phyloP scores from a whole-genome alignment of 495 filamentous ascomycete species.

The Acidomyces sp. region DNA sequence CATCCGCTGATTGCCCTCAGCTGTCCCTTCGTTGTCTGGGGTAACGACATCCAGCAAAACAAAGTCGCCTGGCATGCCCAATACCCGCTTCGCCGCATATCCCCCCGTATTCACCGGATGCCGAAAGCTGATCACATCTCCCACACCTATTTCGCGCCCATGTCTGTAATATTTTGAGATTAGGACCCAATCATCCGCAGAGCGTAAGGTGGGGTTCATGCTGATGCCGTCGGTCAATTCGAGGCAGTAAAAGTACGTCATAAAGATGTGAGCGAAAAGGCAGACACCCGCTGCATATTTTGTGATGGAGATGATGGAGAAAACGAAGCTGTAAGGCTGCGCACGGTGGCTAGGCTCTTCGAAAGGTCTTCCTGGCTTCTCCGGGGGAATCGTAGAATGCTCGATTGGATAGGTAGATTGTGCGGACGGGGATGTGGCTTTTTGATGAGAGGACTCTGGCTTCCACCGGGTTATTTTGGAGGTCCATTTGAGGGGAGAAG shows the following conservation, averaged over 20 bases:
- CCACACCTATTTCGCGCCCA: conserved; percentile 58
- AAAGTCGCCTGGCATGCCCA: conserved; percentile 85
- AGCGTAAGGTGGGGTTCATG: conserved; percentile 27
- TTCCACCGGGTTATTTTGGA: too few species aligned
- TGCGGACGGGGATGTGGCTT: too few species aligned
- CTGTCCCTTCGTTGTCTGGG: too few species aligned
- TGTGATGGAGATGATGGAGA: too few species aligned
- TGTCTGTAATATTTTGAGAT: conserved; percentile 49
- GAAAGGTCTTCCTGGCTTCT: too few species aligned
- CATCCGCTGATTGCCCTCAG: conserved; percentile 45
- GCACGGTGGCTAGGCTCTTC: too few species aligned
- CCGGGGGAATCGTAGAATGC: too few species aligned
- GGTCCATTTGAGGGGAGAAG: too few species aligned
- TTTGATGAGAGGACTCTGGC: too few species aligned
- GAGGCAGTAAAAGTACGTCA: conserved; percentile 20
- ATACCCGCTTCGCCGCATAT: conserved; percentile 58
- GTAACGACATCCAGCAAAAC: conserved; percentile 65
- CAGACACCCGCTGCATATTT: too few species aligned
- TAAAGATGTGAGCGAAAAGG: conserved; percentile 19
- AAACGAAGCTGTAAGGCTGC: too few species aligned
- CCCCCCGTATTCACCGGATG: conserved; percentile 45
- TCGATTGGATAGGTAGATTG: too few species aligned
- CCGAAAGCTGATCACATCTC: conserved; percentile 67
- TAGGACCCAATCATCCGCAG: conserved; percentile 17
- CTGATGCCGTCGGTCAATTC: conserved; percentile 16